A percentile compares a stretch with the other conserved stretches of the same genome.
Evolutionary conservation across 177 flowering plant species (phyloP).

Genomic region (Vitis hybrid): DNA sequence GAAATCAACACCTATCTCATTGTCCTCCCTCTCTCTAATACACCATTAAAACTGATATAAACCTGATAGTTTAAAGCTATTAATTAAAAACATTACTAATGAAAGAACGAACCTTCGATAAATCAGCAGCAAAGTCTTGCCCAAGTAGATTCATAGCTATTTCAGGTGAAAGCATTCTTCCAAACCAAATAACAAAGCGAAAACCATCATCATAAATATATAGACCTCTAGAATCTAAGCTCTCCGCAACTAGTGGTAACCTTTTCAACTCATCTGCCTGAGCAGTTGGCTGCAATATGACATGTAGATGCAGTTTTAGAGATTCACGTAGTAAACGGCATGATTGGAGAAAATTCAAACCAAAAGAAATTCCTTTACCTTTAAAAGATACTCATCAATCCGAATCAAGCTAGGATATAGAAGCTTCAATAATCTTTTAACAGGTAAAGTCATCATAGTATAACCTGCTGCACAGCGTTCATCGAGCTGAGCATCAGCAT

Average conservation of each 20-base stretch:
- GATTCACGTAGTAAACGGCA: constrained; percentile 4
- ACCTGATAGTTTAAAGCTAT: neutral
- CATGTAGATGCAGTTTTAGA: constrained; percentile 1
- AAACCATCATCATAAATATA: constrained; percentile 92
- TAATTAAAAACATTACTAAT: neutral
- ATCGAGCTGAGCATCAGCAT: constrained; percentile 87
- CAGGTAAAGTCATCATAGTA: constrained; percentile 88
- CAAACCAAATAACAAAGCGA: constrained; percentile 89
- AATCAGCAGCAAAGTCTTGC: constrained; percentile 64
- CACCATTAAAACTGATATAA: too few relatives aligned
- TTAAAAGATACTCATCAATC: constrained; percentile 72
- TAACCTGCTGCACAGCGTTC: constrained; percentile 94
- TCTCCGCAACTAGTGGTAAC: constrained; percentile 65
- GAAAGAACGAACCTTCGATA: constrained; percentile 59
- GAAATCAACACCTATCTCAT: too few relatives aligned
- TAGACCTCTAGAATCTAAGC: constrained; percentile 84
- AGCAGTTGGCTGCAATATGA: constrained; percentile 45
- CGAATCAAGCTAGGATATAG: constrained; percentile 85
- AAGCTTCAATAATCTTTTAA: constrained; percentile 69
- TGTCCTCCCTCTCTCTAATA: too few relatives aligned
- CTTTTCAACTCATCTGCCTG: constrained; percentile 45
- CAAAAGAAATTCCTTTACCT: constrained; percentile 40
- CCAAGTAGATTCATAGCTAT: constrained; percentile 65
- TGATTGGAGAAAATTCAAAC: neutral
- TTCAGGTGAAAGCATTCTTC: constrained; percentile 77